Evolutionary conservation across 2,329 filamentous ascomycete species (phyloP).

Genomic region (Didymella pinodella): DNA sequence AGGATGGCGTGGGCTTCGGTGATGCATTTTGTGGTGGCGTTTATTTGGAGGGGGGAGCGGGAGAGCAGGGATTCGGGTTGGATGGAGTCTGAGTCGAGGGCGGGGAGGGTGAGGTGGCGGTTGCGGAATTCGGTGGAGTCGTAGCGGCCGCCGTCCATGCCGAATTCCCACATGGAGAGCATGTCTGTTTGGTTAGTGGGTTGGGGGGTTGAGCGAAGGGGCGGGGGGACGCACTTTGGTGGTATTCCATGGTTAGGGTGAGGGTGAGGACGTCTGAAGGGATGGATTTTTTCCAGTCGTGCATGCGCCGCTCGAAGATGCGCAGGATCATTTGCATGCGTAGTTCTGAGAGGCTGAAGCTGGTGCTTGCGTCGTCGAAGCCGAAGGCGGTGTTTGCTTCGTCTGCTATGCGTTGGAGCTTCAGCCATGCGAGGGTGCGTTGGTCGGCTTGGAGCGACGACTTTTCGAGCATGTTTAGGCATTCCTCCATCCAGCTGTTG

Average conservation of each 20-base stretch:
- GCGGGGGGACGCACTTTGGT: slow-evolving; percentile 28
- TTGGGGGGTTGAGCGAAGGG: too few relatives aligned
- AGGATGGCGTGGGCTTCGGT: slow-evolving; percentile 43
- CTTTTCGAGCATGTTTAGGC: slow-evolving; percentile 41
- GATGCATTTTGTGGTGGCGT: slow-evolving; percentile 48
- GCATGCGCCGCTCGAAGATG: slow-evolving; percentile 48
- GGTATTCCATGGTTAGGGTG: slow-evolving; percentile 40
- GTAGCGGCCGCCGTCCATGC: slow-evolving; percentile 49
- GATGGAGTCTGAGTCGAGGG: slow-evolving; percentile 43
- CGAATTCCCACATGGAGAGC: slow-evolving; percentile 50
- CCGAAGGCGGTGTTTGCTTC: slow-evolving; percentile 50
- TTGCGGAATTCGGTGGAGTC: slow-evolving; percentile 48
- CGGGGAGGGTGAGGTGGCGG: slow-evolving; percentile 44
- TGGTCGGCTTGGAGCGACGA: slow-evolving; percentile 44
- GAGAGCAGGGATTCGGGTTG: slow-evolving; percentile 47
- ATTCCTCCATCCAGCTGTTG: slow-evolving; percentile 51
- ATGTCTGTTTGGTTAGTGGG: slow-evolving; percentile 26
- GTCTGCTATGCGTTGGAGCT: slow-evolving; percentile 48
- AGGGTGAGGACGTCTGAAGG: slow-evolving; percentile 43
- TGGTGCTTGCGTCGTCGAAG: slow-evolving; percentile 50
- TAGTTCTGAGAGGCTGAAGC: slow-evolving; percentile 47
- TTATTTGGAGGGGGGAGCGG: slow-evolving; percentile 46
- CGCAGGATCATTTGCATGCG: slow-evolving; percentile 47
- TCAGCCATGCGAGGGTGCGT: slow-evolving; percentile 41
- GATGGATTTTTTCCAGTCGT: slow-evolving; percentile 46